Conservation (phyloP, 495 filamentous ascomycete genomes). For the Polyplosphaeria fusca region DNA sequence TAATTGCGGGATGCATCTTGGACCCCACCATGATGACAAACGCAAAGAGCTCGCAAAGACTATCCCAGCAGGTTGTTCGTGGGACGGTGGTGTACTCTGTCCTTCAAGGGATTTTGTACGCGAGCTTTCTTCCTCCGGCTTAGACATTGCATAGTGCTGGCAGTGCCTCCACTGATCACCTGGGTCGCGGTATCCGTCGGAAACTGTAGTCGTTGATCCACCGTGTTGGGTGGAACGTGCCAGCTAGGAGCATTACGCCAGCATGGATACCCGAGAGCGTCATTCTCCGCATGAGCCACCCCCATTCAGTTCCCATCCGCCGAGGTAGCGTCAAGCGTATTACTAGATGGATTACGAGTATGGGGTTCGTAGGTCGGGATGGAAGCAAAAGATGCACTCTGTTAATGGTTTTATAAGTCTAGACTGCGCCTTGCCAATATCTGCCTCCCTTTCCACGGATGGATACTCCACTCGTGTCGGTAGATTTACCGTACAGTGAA, state of each 20-base stretch:
- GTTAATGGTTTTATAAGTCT: too few relatives aligned
- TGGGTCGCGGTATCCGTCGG: not conserved
- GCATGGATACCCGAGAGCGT: too few relatives aligned
- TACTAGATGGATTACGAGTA: too few relatives aligned
- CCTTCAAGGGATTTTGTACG: conserved; percentile 23
- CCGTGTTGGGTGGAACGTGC: not conserved
- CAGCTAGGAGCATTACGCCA: too few relatives aligned
- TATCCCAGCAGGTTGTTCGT: conserved; percentile 45
- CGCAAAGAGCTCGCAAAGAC: conserved; percentile 10
- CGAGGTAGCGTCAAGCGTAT: not conserved
- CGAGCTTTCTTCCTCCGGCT: conserved; percentile 26
- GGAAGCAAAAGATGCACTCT: too few relatives aligned
- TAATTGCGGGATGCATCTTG: conserved; percentile 49
- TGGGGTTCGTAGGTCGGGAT: too few relatives aligned
- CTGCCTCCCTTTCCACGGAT: too few relatives aligned
- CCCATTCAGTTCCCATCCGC: not conserved
- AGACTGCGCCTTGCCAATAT: too few relatives aligned
- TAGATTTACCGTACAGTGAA: too few relatives aligned
- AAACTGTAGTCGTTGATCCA: not conserved
- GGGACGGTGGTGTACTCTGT: conserved; percentile 60
- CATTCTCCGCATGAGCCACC: not conserved
- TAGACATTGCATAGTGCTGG: not conserved
- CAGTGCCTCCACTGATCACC: not conserved
- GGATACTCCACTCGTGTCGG: too few relatives aligned
- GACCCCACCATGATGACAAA: not conserved